Percentiles rank a stretch among this genome's conserved stretches.
Evolutionary conservation across 2,329 filamentous ascomycete species (phyloP).

Genomic region (Moelleriella libera): DNA sequence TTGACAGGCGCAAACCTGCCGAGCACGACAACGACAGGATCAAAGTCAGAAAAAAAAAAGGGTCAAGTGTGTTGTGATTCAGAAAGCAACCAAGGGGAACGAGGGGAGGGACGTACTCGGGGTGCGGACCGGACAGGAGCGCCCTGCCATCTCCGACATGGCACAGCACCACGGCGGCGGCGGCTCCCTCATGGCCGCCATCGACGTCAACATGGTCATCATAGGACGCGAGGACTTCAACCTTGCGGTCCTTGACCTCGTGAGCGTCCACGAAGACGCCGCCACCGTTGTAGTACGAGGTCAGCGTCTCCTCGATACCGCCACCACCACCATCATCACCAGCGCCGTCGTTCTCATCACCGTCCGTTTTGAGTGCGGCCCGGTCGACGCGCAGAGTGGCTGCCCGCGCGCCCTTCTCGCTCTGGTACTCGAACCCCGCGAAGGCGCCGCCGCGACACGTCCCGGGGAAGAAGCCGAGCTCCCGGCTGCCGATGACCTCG

Average conservation of each 20-base stretch:
- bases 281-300: conserved; percentile 86
- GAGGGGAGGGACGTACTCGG: conserved; percentile 45
- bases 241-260: conserved; percentile 43
- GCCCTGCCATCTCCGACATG: conserved; percentile 68
- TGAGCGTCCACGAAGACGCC: conserved; percentile 79
- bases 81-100: neutral
- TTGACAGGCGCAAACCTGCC: conserved; percentile 70
- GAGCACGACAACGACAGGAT: conserved; percentile 3
- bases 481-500: conserved; percentile 74
- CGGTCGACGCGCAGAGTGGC: conserved; percentile 52
- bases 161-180: conserved; percentile 65
- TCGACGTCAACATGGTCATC: conserved; percentile 62
- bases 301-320: conserved; percentile 46
- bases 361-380: conserved; percentile 28
- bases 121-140: conserved; percentile 77
- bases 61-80: neutral
- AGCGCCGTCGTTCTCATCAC: too few relatives aligned
- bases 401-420: conserved; percentile 70
- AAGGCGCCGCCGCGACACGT: conserved; percentile 79
- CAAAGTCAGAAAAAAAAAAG: neutral
- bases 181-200: conserved; percentile 48
- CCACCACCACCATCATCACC: conserved; percentile 22
- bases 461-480: conserved; percentile 80
- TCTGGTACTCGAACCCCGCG: conserved; percentile 77
- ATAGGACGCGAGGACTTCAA: conserved; percentile 76